Base-by-base conservation (phyloP, 2,329 filamentous ascomycete species). In the Aspergillus sp. region DNA sequence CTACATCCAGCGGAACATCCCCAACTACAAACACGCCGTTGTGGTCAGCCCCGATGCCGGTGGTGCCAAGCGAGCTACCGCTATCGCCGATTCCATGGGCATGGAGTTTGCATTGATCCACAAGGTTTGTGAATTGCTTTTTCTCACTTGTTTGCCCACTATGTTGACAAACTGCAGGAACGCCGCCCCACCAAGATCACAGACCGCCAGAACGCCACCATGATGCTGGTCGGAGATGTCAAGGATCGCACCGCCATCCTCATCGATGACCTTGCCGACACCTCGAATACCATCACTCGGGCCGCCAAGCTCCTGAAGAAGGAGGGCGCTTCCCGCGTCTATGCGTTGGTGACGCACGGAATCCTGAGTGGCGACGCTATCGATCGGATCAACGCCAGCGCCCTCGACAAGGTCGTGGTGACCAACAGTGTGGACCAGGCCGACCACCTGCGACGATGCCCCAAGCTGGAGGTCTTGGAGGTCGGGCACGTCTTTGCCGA, bases 41-140 rank as follows among this genome's bases (percentile, higher is more conserved):
- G 88, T 99, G 67, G 93, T 99, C 64, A 96, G 90, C 67, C 94
- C 94, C 6, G 94, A 99, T 75, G 94, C 94, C 36, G 94, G 94
- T 62, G 94, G 94, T 59, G 94, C 94, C 44, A 99, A 99, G 80
- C 85, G 94, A 61, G 94, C 94, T 17, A 97, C 94, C 29, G 88
- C 91, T 45, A 96, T 99, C 71, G 93, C 94, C 11, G 94, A 99
- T 74, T 87, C 88, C 56, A 82, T 97, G 58, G 89, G 91, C 61
- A 91, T 97, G 80, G 91, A 94, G 54, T 97, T 99, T 76, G 94
- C 94, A 45, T 83, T 99, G 54, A 99, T 99, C 66, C 94, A 99
- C 81, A 99, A 97, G 87, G 91, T 90, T 80, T 71, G 50, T 52
- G 16, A n/a, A 7, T 46, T 23, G 16, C 25, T 41, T 46, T 36